These are phyloP conservation scores for Leishmania amazonensis DNA, from an alignment of 208 protist species.

Conservation along the genomic window DNA sequence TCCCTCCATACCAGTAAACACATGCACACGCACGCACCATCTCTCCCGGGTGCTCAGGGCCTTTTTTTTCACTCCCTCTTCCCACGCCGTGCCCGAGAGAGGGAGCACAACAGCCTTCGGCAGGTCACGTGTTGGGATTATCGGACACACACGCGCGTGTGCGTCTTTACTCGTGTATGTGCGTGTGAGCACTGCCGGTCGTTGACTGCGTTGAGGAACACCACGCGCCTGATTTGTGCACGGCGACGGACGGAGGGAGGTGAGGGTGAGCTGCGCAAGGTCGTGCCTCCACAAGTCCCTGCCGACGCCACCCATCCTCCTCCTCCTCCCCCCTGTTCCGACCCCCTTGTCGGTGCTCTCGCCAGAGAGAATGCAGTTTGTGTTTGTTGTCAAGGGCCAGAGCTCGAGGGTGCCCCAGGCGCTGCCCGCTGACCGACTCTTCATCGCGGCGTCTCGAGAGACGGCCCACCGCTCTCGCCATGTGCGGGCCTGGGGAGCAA, in stretches of 20 bases:
- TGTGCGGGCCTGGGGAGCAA: conserved; percentile 10
- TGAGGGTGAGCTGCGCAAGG: neutral
- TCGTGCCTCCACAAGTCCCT: neutral
- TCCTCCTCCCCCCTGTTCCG: too few species aligned
- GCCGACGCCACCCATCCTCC: neutral
- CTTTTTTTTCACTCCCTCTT: neutral
- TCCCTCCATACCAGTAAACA: neutral
- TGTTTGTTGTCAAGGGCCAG: conserved; percentile 19
- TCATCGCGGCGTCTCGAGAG: conserved; percentile 30
- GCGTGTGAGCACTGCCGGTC: neutral
- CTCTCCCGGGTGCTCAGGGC: neutral
- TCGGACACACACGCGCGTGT: neutral
- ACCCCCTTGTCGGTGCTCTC: neutral
- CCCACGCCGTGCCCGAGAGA: neutral
- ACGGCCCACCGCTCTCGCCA: conserved; percentile 20
- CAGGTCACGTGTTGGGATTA: neutral
- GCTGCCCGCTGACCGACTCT: conserved; percentile 24
- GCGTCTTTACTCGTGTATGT: neutral
- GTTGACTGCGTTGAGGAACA: neutral
- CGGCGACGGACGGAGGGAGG: neutral
- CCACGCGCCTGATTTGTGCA: neutral
- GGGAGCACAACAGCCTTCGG: neutral
- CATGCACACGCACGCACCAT: neutral
- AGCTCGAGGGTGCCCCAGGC: conserved; percentile 17
- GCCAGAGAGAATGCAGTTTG: conserved; percentile 25